Evolutionary conservation across 257 asterid species (phyloP).

Genomic region (Pogostemon cablin): DNA sequence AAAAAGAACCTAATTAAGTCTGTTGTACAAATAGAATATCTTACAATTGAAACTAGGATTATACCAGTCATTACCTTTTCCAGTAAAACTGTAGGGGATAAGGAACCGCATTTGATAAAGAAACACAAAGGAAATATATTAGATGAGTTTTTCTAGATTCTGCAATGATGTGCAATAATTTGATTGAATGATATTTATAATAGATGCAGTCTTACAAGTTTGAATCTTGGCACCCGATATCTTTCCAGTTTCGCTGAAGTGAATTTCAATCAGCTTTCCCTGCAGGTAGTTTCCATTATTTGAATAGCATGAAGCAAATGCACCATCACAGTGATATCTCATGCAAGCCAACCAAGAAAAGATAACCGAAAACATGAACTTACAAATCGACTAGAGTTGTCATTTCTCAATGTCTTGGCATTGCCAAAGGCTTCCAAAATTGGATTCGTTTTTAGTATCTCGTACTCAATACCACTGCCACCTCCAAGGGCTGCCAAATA

Average conservation of each 20-base stretch:
- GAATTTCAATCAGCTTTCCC: slow-evolving; percentile 99
- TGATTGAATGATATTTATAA: slow-evolving; percentile 30
- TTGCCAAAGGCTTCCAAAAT: slow-evolving; percentile 98
- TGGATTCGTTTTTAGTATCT: slow-evolving; percentile 95
- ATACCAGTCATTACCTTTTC: slow-evolving; percentile 75
- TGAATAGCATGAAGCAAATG: slow-evolving; percentile 30
- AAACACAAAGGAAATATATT: slow-evolving; percentile 38
- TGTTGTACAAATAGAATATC: slow-evolving; percentile 28
- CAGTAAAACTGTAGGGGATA: slow-evolving; percentile 70
- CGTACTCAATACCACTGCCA: slow-evolving; percentile 97
- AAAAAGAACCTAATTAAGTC: slow-evolving; percentile 36
- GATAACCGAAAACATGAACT: slow-evolving; percentile 42
- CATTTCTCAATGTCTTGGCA: slow-evolving; percentile 95
- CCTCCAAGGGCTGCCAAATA: slow-evolving; percentile 98
- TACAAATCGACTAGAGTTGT: slow-evolving; percentile 99
- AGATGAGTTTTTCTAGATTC: slow-evolving; percentile 37
- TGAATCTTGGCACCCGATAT: slow-evolving; percentile 96
- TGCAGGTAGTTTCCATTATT: slow-evolving; percentile 45
- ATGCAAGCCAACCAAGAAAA: slow-evolving; percentile 32
- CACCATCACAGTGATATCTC: slow-evolving; percentile 1
- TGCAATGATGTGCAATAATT: slow-evolving; percentile 24
- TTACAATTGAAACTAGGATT: slow-evolving; percentile 27
- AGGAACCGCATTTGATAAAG: slow-evolving; percentile 35
- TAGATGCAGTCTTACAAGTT: slow-evolving; percentile 72
- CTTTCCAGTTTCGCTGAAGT: slow-evolving; percentile 98